A percentile compares a stretch with the other conserved stretches of the same genome.
These are phyloP conservation scores for Skeletonema tropicum DNA, from an alignment of 108 stramenopile species.

Conservation along the genomic window DNA sequence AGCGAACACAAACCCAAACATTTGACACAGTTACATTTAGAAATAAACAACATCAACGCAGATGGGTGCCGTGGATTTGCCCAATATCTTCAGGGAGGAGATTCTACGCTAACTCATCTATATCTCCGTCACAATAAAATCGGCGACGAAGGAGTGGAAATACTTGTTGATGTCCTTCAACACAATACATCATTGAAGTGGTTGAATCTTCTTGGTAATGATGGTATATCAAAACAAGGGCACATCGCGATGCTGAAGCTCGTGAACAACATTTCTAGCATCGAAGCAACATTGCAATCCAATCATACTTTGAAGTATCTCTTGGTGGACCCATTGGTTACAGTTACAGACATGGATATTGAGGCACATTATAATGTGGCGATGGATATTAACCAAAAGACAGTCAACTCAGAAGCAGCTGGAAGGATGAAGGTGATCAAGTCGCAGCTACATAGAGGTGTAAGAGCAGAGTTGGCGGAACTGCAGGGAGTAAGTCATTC, in stretches of 20 bases:
- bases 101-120: not conserved
- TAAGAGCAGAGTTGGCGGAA: too few relatives aligned
- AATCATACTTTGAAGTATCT: not conserved
- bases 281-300: not conserved
- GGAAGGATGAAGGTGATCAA: too few relatives aligned
- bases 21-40: too few relatives aligned
- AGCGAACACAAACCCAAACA: not conserved
- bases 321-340: too few relatives aligned
- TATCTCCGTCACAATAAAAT: not conserved
- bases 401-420: too few relatives aligned
- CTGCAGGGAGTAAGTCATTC: too few relatives aligned
- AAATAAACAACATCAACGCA: not conserved
- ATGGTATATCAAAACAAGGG: not conserved
- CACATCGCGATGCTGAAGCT: not conserved
- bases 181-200: not conserved
- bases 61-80: not conserved
- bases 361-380: too few relatives aligned
- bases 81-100: not conserved
- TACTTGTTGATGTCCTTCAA: not conserved
- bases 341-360: too few relatives aligned
- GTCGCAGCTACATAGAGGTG: too few relatives aligned
- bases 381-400: too few relatives aligned
- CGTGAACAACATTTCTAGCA: not conserved
- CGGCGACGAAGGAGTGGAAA: conserved; percentile 5
- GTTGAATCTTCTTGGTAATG: not conserved